Evolutionary conservation across 352 stramenopile species (phyloP), one percentile per base, ranked within the genome.

Genomic region (Halophytophthora batemanensis): DNA sequence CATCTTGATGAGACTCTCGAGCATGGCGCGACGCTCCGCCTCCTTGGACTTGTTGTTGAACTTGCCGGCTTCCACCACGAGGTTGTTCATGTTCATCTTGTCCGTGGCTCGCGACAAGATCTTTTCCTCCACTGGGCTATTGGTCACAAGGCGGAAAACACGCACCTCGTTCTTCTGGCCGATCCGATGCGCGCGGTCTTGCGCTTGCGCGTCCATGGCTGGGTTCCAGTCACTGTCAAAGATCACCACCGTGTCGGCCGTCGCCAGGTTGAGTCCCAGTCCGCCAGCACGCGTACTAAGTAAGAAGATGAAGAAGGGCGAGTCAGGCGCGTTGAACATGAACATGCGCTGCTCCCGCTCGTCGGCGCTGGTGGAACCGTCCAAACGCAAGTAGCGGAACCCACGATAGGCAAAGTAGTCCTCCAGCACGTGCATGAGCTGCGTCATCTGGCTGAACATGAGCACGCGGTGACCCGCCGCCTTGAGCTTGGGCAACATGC

Each of bases 141-240:
- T 95, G 0, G 84, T 93, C 17, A 96, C 78, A 1, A 96, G 67
- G 6, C 86, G 72, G 46, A 93, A 96, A 0, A 96, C 81, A 29
- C 83, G 82, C 38, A 96, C 86, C 69, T 96, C 83, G 52, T 95
- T 95, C 68, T 93, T 96, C 54, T 95, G 84, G 12, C 91, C 91
- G 31, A 98, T 96, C 52, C 91, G 86, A 71, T 98, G 91, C 2
- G 84, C 83, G 10, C 91, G 86, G 72, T 96, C 91, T 56, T 96
- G 86, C 3, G 91, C 91, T 43, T 98, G 91, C 5, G 89, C 87
- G 52, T 98, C 91, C 81, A 96, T 95, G 34, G 97, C 91, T n/a
- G 97, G 97, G 69, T 99, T 99, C 96, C 97, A 99, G 65, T 99
- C 97, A 57, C 86, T 98, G 62, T 99, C 98, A 59, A 98, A 99